Evolutionary conservation across 495 filamentous ascomycete genomes (phyloP), one percentile per base, ranked within the genome.

Genomic region (Pyronema omphalodes): DNA sequence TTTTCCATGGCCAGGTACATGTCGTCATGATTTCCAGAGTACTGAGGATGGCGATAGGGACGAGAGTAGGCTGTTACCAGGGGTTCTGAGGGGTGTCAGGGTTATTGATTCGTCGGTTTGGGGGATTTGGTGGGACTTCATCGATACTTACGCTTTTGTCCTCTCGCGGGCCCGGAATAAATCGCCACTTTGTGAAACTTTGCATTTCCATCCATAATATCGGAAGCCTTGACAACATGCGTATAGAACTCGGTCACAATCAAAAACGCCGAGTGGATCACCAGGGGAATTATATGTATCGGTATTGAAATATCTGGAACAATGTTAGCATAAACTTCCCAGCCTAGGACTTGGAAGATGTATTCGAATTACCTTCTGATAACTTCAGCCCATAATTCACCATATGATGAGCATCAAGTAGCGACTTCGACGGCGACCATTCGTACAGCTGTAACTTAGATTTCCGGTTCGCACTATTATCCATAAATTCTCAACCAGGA

Each of bases 1-100:
- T 93, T 86, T 62, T 91, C 84, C 49, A 85, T 77, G 15, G 79
- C 85, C 19, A 93, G 69, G 56, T 83, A 88, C 52, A 93, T 77
- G 54, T 80, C 77, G 56, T 91, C 86, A 19, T 74, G 74, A 18
- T 60, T 70, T 54, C 74, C 70, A 44, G 73, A 73, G 56, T 83
- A 82, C 12, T 71, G 60, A 58, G 70, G 69, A 23, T 75, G 72
- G 23, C 83, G 74, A 39, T 78, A 69, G 17, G 84, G 83, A 52
- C 85, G 74, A 40, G 86, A 77, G 86, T 86, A 93, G 3, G 76
- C 70, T 1, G 72, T 74, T 73, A 65, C 57, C 37, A 65, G 62
- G 55, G 53, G 54, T 55, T 58, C 62, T 43, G 19, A 41, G 15
- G 11, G 15, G 39, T 41, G 15, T 41, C 15, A 41, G 39, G 15